phyloP scores from a whole-genome alignment of 768 basidiomycete genomes.

The Lactarius evosmus region DNA sequence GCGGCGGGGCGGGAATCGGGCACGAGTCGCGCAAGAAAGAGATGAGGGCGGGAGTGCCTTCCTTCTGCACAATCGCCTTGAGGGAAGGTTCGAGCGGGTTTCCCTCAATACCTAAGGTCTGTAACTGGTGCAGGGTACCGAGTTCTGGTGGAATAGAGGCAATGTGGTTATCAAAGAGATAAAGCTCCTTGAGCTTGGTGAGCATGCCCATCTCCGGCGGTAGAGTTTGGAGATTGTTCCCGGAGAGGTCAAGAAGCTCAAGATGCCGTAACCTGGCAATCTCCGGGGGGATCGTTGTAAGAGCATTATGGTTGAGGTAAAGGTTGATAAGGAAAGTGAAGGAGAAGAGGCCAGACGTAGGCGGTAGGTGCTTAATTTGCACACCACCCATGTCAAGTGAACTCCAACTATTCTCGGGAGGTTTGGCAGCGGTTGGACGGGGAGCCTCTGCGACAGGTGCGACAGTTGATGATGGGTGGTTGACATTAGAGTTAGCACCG shows the following conservation, averaged over 20 bases:
- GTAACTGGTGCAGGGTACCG: constrained; percentile 87
- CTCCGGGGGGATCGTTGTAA: constrained; percentile 73
- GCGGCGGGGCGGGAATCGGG: constrained; percentile 76
- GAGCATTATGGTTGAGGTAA: constrained; percentile 93
- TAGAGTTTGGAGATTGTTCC: constrained; percentile 73
- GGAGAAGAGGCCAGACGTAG: constrained; percentile 67
- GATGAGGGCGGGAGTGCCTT: constrained; percentile 88
- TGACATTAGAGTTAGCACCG: constrained; percentile 37
- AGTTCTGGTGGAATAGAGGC: constrained; percentile 80
- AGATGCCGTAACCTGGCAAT: constrained; percentile 83
- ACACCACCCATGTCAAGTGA: constrained; percentile 97
- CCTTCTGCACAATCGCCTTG: constrained; percentile 84
- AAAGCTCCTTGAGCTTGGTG: constrained; percentile 84
- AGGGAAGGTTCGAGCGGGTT: constrained; percentile 83
- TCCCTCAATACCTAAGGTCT: constrained; percentile 94
- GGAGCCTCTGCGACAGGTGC: constrained; percentile 68
- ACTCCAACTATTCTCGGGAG: constrained; percentile 78
- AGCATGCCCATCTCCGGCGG: constrained; percentile 91
- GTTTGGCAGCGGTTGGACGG: constrained; percentile 58
- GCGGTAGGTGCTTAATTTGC: constrained; percentile 84
- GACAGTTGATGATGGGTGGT: constrained; percentile 74
- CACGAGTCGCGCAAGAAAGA: constrained; percentile 92
- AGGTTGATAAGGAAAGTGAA: constrained; percentile 94
- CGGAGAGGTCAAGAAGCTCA: constrained; percentile 87
- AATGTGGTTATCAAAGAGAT: constrained; percentile 95